Base-by-base conservation (phyloP, 257 asterid genomes). In the Misopates orontium region DNA sequence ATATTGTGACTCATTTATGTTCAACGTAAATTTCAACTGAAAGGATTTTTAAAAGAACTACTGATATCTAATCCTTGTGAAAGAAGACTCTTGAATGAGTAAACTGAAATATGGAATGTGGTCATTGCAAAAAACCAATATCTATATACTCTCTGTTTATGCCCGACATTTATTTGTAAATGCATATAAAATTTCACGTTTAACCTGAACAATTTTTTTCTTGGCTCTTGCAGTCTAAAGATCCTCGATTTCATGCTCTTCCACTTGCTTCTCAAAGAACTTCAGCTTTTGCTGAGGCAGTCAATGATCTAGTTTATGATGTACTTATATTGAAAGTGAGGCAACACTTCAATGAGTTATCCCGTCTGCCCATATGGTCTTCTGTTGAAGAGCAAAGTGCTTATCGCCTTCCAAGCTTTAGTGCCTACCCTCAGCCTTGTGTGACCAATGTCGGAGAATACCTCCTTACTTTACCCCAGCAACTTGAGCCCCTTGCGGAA, bases 391-490 rank as follows among this genome's bases (percentile, higher is more conserved):
- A 94, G 70, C 77, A 75, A 16, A 86, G 87, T 64, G 89, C 95
- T 70, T 73, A 55, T 71, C 85, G 75, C 56, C 79, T 94, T 59
- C 99, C 98, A 68, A 85, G 78, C 83, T 94, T 94, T 69, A 90
- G 96, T 56, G 85, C 98, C 51, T 88, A 90, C 66, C 98, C 99
- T 60, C 98, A 94, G 82, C 71, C 98, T 31, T 86, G 85, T 67
- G 98, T 90, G 65, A 94, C 87, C 58, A 85, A 83, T 56, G 98
- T 90, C 24, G 96, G 96, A 18, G 99, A 94, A 69, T 94, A 94
- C 88, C 99, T 94, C 67, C 99, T 94, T 28, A 94, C 97, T 22
- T 76, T 90, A 62, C 97, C 99, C 76, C 99, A 94, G 71, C 98
- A 94, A 78, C 67, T 94, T 71, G 97, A 94, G 83, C 99, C 99